These are phyloP conservation scores for Paxillus involutus DNA, from an alignment of 768 basidiomycete genomes.

Conservation along the genomic window DNA sequence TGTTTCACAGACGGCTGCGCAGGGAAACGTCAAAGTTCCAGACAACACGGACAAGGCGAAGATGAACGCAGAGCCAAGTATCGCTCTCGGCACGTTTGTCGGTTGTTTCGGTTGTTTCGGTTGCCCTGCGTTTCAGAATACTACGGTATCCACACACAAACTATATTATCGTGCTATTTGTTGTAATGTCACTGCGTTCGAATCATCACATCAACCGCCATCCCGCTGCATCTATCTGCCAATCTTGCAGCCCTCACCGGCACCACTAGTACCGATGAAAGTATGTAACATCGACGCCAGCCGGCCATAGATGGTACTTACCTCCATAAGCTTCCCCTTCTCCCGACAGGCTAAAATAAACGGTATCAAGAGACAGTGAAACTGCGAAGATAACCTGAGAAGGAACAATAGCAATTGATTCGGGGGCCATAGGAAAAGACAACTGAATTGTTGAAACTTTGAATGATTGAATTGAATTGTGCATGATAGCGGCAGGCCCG, in stretches of 20 bases:
- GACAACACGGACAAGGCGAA: constrained; percentile 41
- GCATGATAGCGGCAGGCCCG: no score
- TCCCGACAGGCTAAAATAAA: constrained; percentile 6
- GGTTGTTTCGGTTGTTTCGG: background rate
- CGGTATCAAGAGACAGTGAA: background rate
- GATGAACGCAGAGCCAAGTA: constrained; percentile 19
- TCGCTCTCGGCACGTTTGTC: constrained; percentile 6
- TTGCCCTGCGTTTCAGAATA: no score
- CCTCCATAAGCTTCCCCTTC: constrained; percentile 2
- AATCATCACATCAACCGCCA: constrained; percentile 1
- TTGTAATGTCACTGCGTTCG: constrained; percentile 6
- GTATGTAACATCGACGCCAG: no score
- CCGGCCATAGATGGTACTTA: no score
- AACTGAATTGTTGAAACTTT: no score
- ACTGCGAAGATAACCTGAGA: constrained; percentile 26
- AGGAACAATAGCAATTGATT: constrained; percentile 1
- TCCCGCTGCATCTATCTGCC: background rate
- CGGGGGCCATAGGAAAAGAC: no score
- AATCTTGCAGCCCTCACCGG: background rate
- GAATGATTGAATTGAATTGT: no score
- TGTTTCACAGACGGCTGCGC: constrained; percentile 49
- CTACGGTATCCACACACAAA: constrained; percentile 1
- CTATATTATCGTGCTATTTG: constrained; percentile 27
- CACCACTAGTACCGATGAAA: no score
- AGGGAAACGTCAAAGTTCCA: constrained; percentile 70